Conservation (phyloP, 768 basidiomycete genomes). For the Suillus americanus region DNA sequence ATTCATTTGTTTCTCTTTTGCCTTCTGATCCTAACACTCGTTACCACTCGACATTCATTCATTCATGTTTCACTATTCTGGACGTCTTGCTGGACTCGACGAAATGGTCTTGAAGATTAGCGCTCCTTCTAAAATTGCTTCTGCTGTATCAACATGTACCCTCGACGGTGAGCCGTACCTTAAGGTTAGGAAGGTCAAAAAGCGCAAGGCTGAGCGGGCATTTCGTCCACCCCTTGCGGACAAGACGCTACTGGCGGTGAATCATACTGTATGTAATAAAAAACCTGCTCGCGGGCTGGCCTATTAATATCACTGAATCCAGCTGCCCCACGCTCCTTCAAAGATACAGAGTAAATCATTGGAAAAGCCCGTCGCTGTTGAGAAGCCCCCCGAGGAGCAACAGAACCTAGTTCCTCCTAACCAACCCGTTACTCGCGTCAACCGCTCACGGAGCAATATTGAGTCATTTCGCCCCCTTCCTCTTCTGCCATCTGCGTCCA, state of each 20-base stretch:
- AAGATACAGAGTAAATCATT: neutral
- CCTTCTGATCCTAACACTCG: slow-evolving; percentile 12
- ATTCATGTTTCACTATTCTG: slow-evolving; percentile 38
- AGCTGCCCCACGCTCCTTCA: slow-evolving; percentile 8
- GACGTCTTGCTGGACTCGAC: slow-evolving; percentile 46
- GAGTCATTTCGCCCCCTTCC: slow-evolving; percentile 31
- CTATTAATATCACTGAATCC: slow-evolving; percentile 15
- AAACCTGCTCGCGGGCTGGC: slow-evolving; percentile 8
- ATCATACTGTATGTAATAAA: slow-evolving; percentile 28
- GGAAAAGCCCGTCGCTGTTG: neutral
- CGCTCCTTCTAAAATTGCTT: slow-evolving; percentile 26
- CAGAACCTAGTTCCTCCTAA: slow-evolving; percentile 7
- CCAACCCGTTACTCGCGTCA: slow-evolving; percentile 17
- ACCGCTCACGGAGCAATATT: slow-evolving; percentile 7
- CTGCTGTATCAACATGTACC: slow-evolving; percentile 25
- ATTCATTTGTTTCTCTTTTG: slow-evolving; percentile 3
- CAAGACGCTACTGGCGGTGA: slow-evolving; percentile 25
- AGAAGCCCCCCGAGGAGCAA: neutral
- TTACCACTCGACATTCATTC: slow-evolving; percentile 11
- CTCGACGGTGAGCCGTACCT: slow-evolving; percentile 16
- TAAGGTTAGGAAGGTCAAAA: slow-evolving; percentile 25
- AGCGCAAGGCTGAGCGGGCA: slow-evolving; percentile 16
- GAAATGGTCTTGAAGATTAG: slow-evolving; percentile 37
- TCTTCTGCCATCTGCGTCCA: slow-evolving; percentile 36
- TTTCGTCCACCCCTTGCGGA: slow-evolving; percentile 32